Base-by-base conservation (phyloP, 1,139 yeast species). In the Meyerozyma smithsonii region DNA sequence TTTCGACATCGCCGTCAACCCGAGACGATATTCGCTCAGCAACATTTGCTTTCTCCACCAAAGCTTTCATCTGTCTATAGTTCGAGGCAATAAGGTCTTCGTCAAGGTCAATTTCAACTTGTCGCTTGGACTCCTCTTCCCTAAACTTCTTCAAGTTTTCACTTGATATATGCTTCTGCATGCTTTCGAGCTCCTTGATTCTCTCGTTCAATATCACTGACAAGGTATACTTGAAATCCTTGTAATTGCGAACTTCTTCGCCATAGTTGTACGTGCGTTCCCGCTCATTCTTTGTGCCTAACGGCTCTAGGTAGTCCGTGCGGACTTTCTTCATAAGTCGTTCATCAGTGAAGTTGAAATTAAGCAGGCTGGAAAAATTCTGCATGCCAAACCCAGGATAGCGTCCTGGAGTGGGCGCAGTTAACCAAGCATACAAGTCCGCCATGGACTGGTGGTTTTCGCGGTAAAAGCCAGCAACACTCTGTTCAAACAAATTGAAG, bases 1-100 rank as follows among this genome's bases (percentile, higher is more conserved):
- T 61, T 1, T 41, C 38, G 7, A 57, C 47, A 30, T 69, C 74
- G 5, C 45, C 42, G 24, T 69, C 74, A 1, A 69, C 57, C 40
- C 77, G 69, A 8, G 62, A 72, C 14, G 70, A 60, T 45, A 73
- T 72, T 50, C 72, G 74, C 37, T 71, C 79, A 7, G 71, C 60
- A 8, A 66, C 62, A n/a, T 54, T 57, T 1, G 78, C 74, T 16
- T 64, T 66, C 23, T 77, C 81, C 46, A 77, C 78, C 16, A 71
- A 50, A 21, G 66, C 68, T 41, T 78, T 70, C 10, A 73, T 58
- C 36, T 66, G 63, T 39, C 68, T 68, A 53, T 77, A 82, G 17
- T 60, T 53, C 3, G 55, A 60, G 0, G 81, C 84, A 15, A 80
- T 73, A 15, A 59, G 53, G 2, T 61, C 68, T 49, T 79, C 74